A percentile compares a stretch with the other conserved stretches of the same genome.
phyloP scores from a whole-genome alignment of 305 asterid species.

The Fraxinus latifolia region DNA sequence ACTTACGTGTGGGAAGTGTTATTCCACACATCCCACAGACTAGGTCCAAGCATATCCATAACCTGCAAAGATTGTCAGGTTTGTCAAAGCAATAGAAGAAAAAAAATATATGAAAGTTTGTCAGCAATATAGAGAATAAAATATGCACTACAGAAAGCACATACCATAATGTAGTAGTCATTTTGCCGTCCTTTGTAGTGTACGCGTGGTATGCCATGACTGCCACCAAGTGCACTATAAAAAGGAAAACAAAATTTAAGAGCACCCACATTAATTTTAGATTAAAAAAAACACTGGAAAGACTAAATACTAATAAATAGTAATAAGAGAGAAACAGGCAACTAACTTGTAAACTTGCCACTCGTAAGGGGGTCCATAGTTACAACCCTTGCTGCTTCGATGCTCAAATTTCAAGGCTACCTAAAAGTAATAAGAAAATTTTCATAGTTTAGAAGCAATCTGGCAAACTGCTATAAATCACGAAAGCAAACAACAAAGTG shows the following conservation, averaged over 20 bases:
- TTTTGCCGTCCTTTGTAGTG: slow-evolving; percentile 69
- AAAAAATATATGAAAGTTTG: not conserved
- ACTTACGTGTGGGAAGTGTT: slow-evolving; percentile 63
- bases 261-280: not conserved
- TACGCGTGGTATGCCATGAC: slow-evolving; percentile 77
- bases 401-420: slow-evolving; percentile 83
- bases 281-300: not conserved
- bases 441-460: not conserved
- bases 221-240: slow-evolving; percentile 61
- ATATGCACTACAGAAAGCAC: not conserved
- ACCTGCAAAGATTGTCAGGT: slow-evolving; percentile 47
- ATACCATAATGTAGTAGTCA: slow-evolving; percentile 70
- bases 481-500: not conserved
- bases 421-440: slow-evolving; percentile 28
- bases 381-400: slow-evolving; percentile 70
- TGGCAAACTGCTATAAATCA: not conserved
- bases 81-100: not conserved
- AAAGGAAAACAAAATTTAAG: not conserved
- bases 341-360: slow-evolving; percentile 77
- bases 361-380: slow-evolving; percentile 62
- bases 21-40: slow-evolving; percentile 82
- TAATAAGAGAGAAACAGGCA: not conserved
- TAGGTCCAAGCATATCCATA: slow-evolving; percentile 84
- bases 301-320: not conserved
- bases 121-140: not conserved